Conservation (phyloP, 495 filamentous ascomycete genomes). For the Aspergillus indologenus region DNA sequence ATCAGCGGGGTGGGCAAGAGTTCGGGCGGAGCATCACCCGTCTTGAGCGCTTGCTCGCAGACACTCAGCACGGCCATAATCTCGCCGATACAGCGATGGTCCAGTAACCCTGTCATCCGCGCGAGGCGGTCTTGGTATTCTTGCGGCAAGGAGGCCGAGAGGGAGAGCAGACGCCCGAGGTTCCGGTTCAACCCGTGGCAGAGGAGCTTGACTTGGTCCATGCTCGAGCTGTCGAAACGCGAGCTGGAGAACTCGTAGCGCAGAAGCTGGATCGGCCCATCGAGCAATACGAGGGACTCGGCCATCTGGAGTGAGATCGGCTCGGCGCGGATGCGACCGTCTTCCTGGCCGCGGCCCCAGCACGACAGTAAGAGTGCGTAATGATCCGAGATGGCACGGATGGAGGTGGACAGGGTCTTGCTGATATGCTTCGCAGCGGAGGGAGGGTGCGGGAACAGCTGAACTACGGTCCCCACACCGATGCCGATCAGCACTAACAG, state of each 20-base stretch:
- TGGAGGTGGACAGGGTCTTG: conserved; percentile 36
- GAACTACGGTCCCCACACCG: conserved; percentile 36
- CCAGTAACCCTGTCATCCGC: conserved; percentile 30
- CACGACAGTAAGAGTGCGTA: conserved; percentile 45
- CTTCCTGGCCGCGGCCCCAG: conserved; percentile 27
- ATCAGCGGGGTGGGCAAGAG: conserved; percentile 40
- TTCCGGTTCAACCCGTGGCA: conserved; percentile 37
- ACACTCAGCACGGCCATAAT: conserved; percentile 41
- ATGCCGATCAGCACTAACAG: conserved; percentile 41
- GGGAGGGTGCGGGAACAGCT: conserved; percentile 42
- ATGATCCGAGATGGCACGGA: conserved; percentile 41
- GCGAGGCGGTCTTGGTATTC: conserved; percentile 30
- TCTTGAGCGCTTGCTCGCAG: conserved; percentile 41
- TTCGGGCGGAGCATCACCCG: conserved; percentile 41
- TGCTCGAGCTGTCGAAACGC: conserved; percentile 35
- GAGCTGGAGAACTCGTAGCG: conserved; percentile 43
- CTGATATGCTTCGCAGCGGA: conserved; percentile 42
- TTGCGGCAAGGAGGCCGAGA: conserved; percentile 34
- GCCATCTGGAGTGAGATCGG: conserved; percentile 35
- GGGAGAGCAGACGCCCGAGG: conserved; percentile 32
- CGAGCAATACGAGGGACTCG: conserved; percentile 28
- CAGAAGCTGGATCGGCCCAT: conserved; percentile 33
- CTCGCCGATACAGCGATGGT: conserved; percentile 40
- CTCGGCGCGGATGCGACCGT: conserved; percentile 29
- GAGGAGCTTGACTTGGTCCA: conserved; percentile 33